A percentile compares a stretch with the other conserved stretches of the same genome.
Conservation (phyloP, 495 filamentous ascomycete genomes). For the Penicillium bovifimosum region DNA sequence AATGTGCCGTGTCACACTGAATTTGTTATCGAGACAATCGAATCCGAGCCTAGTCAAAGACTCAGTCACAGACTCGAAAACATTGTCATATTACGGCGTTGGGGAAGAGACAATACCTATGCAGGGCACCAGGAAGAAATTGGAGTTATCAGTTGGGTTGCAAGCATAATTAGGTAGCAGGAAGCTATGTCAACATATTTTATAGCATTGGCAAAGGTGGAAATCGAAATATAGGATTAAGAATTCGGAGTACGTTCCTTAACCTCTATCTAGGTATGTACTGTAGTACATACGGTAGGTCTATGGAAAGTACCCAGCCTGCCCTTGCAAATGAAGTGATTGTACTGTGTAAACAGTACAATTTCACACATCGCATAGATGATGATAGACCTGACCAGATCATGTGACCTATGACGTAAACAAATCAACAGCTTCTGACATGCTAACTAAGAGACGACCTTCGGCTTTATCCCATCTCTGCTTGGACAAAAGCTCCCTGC, state of each 20-base stretch:
- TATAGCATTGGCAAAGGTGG: not conserved
- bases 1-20: conserved; percentile 16
- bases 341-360: too few species aligned
- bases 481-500: not conserved
- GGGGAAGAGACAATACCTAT: not conserved
- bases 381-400: not conserved
- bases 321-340: too few species aligned
- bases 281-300: too few species aligned
- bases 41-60: not conserved
- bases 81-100: not conserved
- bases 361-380: too few species aligned
- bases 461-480: not conserved
- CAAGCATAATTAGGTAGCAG: not conserved
- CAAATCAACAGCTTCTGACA: not conserved
- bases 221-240: not conserved
- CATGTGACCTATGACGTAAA: conserved; percentile 7
- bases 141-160: conserved; percentile 1
- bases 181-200: too few species aligned
- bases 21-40: not conserved
- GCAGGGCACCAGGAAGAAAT: not conserved
- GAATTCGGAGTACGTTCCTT: too few species aligned
- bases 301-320: too few species aligned
- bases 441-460: not conserved
- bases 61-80: not conserved
- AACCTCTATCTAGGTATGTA: too few species aligned